Percentiles rank a stretch among this genome's conserved stretches.
These are phyloP conservation scores for Capillidium heterosporum DNA, from an alignment of 371 early-diverging fungal species.

Conservation along the genomic window DNA sequence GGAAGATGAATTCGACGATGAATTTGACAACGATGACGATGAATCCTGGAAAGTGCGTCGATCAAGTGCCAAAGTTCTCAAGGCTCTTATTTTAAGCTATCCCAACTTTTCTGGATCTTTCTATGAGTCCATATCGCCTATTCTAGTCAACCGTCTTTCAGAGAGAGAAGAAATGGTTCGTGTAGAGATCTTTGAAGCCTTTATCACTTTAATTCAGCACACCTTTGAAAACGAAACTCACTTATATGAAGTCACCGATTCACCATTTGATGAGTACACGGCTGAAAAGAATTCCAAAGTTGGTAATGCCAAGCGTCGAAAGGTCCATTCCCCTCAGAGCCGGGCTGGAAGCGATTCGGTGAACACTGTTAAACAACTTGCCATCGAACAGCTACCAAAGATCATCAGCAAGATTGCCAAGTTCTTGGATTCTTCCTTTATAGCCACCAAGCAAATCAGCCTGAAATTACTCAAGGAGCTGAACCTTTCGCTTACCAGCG, in stretches of 20 bases:
- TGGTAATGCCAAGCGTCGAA: conserved; percentile 6
- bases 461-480: conserved; percentile 56
- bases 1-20: conserved; percentile 53
- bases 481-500: conserved; percentile 47
- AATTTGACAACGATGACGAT: conserved; percentile 63
- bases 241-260: conserved; percentile 9
- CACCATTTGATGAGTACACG: conserved; percentile 12
- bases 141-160: conserved; percentile 58
- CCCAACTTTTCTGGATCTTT: conserved; percentile 41
- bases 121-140: conserved; percentile 45
- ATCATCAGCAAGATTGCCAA: conserved; percentile 45
- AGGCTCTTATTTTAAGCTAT: conserved; percentile 46
- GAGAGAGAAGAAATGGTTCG: conserved; percentile 88
- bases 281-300: background rate
- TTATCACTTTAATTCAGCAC: conserved; percentile 49
- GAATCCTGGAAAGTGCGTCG: conserved; percentile 87
- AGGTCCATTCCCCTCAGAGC: conserved; percentile 12
- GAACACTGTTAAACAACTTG: conserved; percentile 26
- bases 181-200: conserved; percentile 60
- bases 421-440: conserved; percentile 49
- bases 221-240: conserved; percentile 29
- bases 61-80: conserved; percentile 59
- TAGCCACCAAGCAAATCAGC: conserved; percentile 52
- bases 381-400: conserved; percentile 35
- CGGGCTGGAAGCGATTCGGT: background rate